Base-by-base conservation (phyloP, 2,329 filamentous ascomycete genomes). In the Penicillium expansum region DNA sequence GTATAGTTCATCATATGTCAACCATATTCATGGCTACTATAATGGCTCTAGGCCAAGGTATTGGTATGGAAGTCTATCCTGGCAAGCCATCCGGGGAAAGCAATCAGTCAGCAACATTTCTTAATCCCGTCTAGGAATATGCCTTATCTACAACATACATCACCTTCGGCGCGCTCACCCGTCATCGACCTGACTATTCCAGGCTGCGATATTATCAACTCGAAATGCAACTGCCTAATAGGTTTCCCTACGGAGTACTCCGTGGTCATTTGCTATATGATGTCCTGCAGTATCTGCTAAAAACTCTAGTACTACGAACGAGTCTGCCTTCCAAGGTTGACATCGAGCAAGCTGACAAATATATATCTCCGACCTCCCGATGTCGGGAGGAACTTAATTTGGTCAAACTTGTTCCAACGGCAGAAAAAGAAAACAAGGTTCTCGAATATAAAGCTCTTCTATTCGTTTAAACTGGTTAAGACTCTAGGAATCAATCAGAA, bases 51-150 rank as follows among this genome's bases (percentile, higher is more conserved):
- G 20, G 2, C 13, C 14, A 33, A 35, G 5, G 20, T 2, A 16
- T 29, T 24, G 44, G 27, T 41, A 33, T 41, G 27, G 10, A 20
- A 49, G 16, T 22, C 16, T 29, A n/a, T 9, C 11, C 8, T 22
- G 22, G 27, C 18, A 39, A 33, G 33, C 20, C 24, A 41, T 18
- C n/a, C 29, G 30, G 27, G 33, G 16, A 33, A 50, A 37, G 13
- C 30, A n/a, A 44, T 39, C 41, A 56, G 54, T 47, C 54, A 52
- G 27, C 48, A 37, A 9, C 41, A 30, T 56, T 56, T 43, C 16
- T 45, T 4, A 2, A 9, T 18, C 33, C 32, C 20, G 9, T 5
- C 35, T 18, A 3, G n/a, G 16, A 33, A 33, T 39, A n/a, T 22
- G 16, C 4, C 29, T 29, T 4, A n/a, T 18, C 38, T 29, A 30